Evolutionary conservation across 148 eudicot species (phyloP).

Genomic region (Silene latifolia): DNA sequence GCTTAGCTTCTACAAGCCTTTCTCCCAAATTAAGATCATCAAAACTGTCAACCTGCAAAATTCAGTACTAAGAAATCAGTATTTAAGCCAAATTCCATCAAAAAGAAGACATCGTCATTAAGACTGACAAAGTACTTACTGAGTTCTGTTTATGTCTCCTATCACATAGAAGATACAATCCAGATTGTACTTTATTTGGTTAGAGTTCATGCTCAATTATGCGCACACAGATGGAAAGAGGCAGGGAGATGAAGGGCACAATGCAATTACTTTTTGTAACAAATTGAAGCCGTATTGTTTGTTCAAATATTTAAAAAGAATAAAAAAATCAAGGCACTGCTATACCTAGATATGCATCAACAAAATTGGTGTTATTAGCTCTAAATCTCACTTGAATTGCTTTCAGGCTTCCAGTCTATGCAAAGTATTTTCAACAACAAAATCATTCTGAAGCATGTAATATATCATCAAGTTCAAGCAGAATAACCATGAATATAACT

Average conservation of each 20-base stretch:
- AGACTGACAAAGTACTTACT: no score
- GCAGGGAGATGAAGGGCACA: no score
- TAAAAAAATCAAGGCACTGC: not conserved
- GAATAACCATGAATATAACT: not conserved
- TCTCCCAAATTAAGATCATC: conserved; percentile 47
- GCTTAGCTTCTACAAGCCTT: conserved; percentile 54
- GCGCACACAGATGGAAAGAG: not conserved
- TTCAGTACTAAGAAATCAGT: conserved; percentile 2
- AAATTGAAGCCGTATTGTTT: not conserved
- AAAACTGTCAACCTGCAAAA: conserved; percentile 70
- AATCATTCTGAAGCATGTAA: not conserved
- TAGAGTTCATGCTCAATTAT: not conserved
- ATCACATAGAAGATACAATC: not conserved
- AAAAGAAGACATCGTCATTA: not conserved
- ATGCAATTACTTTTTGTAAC: not conserved
- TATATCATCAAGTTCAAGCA: conserved; percentile 1
- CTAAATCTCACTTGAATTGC: not conserved
- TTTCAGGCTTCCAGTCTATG: not conserved
- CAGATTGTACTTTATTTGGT: not conserved
- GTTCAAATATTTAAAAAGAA: not conserved
- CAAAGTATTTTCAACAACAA: not conserved
- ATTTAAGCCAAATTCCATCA: conserved; percentile 4
- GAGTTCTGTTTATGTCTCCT: not conserved
- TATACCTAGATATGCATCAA: not conserved
- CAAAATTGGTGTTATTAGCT: not conserved